Percentiles rank a stretch among this genome's conserved stretches.
These are phyloP conservation scores for Porodaedalea pini DNA, from an alignment of 1,284 basidiomycete genomes.

Conservation along the genomic window DNA sequence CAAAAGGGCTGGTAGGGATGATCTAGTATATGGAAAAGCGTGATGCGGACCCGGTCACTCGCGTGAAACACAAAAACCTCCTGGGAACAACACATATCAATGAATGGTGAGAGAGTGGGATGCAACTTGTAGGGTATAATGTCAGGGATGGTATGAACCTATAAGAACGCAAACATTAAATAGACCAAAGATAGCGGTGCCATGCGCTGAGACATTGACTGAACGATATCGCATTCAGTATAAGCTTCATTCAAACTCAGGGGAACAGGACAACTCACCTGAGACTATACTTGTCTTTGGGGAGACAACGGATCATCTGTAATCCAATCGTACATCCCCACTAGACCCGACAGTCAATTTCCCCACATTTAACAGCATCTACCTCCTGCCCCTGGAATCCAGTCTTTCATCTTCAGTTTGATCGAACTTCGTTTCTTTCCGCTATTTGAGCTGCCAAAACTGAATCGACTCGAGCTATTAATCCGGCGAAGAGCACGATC, in stretches of 20 bases:
- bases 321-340: slow-evolving; percentile 1
- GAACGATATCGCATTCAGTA: neutral
- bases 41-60: slow-evolving; percentile 5
- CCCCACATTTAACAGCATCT: slow-evolving; percentile 28
- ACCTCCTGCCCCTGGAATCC: slow-evolving; percentile 46
- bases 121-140: slow-evolving; percentile 16
- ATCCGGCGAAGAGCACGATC: slow-evolving; percentile 87
- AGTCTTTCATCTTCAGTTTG: slow-evolving; percentile 56
- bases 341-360: neutral
- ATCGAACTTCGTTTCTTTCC: slow-evolving; percentile 53
- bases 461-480: slow-evolving; percentile 77
- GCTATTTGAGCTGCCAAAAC: slow-evolving; percentile 61
- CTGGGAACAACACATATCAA: slow-evolving; percentile 14
- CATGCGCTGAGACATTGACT: neutral
- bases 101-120: slow-evolving; percentile 5
- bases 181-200: neutral
- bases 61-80: slow-evolving; percentile 10
- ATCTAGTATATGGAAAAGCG: neutral
- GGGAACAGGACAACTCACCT: neutral
- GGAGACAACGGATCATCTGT: neutral
- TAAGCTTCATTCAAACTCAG: neutral
- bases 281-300: neutral
- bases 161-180: slow-evolving; percentile 15
- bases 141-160: slow-evolving; percentile 17
- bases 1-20: neutral